Evolutionary conservation across 345 rosid species (phyloP).

Genomic region (Crucihimalaya himalaica): DNA sequence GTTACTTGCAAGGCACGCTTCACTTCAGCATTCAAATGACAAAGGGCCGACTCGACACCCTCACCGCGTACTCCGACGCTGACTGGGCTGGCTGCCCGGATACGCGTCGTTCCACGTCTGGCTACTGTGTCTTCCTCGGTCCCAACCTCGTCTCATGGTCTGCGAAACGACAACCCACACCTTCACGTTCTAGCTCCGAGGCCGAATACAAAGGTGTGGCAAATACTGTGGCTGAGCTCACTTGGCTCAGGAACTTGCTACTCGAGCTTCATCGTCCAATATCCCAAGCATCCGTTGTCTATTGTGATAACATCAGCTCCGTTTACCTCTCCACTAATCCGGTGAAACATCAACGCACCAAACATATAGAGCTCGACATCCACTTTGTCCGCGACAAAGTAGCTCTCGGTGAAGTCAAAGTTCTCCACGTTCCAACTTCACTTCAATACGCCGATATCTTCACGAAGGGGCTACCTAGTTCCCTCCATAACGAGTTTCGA

Average conservation of each 20-base stretch:
- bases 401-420: too few relatives aligned
- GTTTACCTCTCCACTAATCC: background rate
- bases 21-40: fast-evolving
- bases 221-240: background rate
- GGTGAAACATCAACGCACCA: background rate
- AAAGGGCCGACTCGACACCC: fast-evolving
- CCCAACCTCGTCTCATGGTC: background rate
- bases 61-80: background rate
- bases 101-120: fast-evolving
- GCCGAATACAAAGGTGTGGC: fast-evolving
- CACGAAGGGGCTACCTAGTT: too few relatives aligned
- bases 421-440: too few relatives aligned
- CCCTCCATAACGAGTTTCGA: too few relatives aligned
- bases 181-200: background rate
- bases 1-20: too few relatives aligned
- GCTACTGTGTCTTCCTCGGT: background rate
- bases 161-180: background rate
- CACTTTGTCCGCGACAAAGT: background rate
- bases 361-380: background rate
- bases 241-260: background rate
- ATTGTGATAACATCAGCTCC: background rate
- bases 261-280: background rate
- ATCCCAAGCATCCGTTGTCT: background rate
- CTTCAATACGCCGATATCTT: too few relatives aligned
- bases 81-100: background rate